Base-by-base conservation (phyloP, 2,329 filamentous ascomycete genomes). In the Scytalidium lignicola region DNA sequence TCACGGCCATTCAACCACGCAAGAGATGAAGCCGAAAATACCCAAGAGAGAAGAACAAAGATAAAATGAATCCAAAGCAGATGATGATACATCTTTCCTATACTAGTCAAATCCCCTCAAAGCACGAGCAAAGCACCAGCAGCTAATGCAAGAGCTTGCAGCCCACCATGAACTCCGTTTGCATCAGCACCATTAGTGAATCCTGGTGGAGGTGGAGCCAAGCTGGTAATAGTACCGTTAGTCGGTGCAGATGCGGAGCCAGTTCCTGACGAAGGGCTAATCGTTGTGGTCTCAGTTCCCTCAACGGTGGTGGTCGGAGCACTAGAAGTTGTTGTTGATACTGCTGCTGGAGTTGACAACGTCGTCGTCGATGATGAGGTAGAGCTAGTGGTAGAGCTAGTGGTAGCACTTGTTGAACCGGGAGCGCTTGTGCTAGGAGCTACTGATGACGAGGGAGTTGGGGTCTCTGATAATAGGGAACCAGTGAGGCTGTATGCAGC, bases 401-500 rank as follows among this genome's bases (percentile, higher is more conserved):
- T 47, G 20, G 29, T 42, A 20, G 10, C 39, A 37, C 8, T 47
- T 6, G 29, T 47, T 13, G 32, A 37, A 20, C 8, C 29, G 21
- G 20, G 20, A 28, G 20, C 17, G n/a, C 41, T 43, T 20, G 41
- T 43, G 17, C 41, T 43, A 28, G 41, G 23, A 19, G 41, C 8
- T n/a, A 18, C 6, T 5, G 41, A 28, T 15, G 41, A 37, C 12
- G 64, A 66, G 9, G 69, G 65, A 42, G 67, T 61, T 48, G 72
- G 62, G 21, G 73, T 70, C 32, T 37, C 32, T n/a, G 32, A 37
- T 5, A 37, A 8, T 44, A 84, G 74, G 41, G 65, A 65, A 47
- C 76, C 78, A 26, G 73, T 67, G 47, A 78, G 66, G 41, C 63
- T 66, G 57, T 75, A 76, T 23, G 67, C 70, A 46, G 68, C 65